These are phyloP conservation scores for Cubamyces lactineus DNA, from an alignment of 768 basidiomycete species.

Conservation along the genomic window DNA sequence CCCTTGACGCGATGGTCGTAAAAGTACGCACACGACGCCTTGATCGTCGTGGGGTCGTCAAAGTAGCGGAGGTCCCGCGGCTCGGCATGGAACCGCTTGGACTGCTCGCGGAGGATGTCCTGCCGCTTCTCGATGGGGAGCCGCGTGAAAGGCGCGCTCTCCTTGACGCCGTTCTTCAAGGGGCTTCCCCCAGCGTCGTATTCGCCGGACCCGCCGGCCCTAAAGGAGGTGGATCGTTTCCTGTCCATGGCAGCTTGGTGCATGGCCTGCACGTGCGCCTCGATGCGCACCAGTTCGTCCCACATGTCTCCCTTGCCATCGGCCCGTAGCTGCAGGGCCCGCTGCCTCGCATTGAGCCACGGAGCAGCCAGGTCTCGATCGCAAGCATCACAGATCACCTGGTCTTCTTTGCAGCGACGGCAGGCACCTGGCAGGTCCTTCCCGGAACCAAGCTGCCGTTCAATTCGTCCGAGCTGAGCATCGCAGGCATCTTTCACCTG, in stretches of 20 bases:
- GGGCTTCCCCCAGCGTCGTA: neutral
- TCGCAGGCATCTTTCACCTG: constrained; percentile 34
- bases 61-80: constrained; percentile 38
- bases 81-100: constrained; percentile 42
- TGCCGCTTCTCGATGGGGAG: constrained; percentile 50
- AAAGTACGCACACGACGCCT: constrained; percentile 56
- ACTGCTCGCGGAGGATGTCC: constrained; percentile 48
- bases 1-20: constrained; percentile 34
- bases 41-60: constrained; percentile 40
- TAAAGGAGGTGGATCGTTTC: neutral
- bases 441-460: constrained; percentile 29
- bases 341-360: constrained; percentile 39
- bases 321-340: constrained; percentile 24
- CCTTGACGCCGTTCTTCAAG: constrained; percentile 10
- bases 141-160: constrained; percentile 37
- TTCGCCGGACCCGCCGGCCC: too few relatives aligned
- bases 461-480: constrained; percentile 33
- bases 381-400: neutral
- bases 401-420: neutral
- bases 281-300: constrained; percentile 42
- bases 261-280: constrained; percentile 43
- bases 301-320: constrained; percentile 21
- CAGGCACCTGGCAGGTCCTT: neutral
- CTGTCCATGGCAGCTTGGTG: constrained; percentile 7
- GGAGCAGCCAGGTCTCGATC: constrained; percentile 41